These are phyloP conservation scores for Corchorus capsularis DNA, from an alignment of 345 rosid species.

Conservation along the genomic window DNA sequence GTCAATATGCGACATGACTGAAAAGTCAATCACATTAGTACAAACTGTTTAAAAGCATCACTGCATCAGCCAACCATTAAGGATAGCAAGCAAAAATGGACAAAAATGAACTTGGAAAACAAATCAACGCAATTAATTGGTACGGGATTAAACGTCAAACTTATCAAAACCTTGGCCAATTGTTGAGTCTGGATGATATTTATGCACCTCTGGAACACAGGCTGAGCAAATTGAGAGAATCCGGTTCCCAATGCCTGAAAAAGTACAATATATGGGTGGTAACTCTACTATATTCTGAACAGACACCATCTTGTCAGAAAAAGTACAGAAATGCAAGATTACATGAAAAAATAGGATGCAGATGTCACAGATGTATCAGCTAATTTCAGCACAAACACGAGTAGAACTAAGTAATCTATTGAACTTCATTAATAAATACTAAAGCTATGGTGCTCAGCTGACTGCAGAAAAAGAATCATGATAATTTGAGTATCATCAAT, in stretches of 20 bases:
- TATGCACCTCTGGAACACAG: constrained; percentile 93
- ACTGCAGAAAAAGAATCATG: not conserved
- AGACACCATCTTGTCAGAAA: not conserved
- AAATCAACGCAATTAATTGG: not conserved
- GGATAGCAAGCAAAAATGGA: constrained; percentile 15
- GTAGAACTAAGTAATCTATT: not conserved
- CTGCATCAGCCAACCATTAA: not conserved
- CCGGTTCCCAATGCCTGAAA: constrained; percentile 90
- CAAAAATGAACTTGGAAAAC: not conserved
- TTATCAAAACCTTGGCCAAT: constrained; percentile 70
- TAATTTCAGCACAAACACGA: not conserved
- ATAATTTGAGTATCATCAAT: not conserved
- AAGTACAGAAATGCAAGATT: not conserved
- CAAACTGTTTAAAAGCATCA: constrained; percentile 3
- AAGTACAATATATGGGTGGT: constrained; percentile 13
- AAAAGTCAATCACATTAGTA: not conserved
- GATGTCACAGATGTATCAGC: too few species aligned
- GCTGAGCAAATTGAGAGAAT: constrained; percentile 89
- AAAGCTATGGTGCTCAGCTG: not conserved
- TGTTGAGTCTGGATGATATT: constrained; percentile 76
- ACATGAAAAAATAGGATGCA: too few species aligned
- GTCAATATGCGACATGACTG: not conserved
- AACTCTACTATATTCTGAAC: not conserved
- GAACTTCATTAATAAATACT: not conserved
- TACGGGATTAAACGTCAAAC: not conserved